Conservation (phyloP, 306 rosid genomes). For the Cicer pinnatifidum region DNA sequence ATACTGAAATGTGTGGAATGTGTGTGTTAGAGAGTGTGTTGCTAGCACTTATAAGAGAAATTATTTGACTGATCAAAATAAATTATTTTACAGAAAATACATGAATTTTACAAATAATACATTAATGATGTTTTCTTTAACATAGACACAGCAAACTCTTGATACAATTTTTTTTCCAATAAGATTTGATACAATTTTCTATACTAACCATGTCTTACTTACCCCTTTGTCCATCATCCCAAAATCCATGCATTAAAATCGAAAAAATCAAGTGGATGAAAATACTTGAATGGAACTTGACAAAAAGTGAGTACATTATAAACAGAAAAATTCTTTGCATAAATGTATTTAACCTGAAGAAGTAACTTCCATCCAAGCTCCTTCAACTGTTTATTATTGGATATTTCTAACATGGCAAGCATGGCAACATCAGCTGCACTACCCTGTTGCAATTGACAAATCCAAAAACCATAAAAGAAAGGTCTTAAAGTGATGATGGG, state of each 20-base stretch:
- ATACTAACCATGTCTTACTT: neutral
- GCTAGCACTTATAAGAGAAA: no score
- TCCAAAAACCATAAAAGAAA: constrained; percentile 22
- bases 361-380: constrained; percentile 97
- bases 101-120: neutral
- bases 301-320: neutral
- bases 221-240: neutral
- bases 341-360: constrained; percentile 69
- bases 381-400: constrained; percentile 62
- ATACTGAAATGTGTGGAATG: no score
- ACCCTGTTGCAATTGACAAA: constrained; percentile 67
- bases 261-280: constrained; percentile 18
- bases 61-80: constrained; percentile 8
- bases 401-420: constrained; percentile 97
- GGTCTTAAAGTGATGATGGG: constrained; percentile 18
- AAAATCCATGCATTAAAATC: neutral
- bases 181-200: no score
- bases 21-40: no score
- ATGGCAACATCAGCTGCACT: constrained; percentile 99
- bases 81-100: neutral
- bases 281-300: constrained; percentile 20
- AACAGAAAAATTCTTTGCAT: constrained; percentile 19
- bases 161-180: no score
- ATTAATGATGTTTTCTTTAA: neutral
- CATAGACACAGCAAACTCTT: neutral